Percentiles rank a stretch among this genome's conserved stretches.
These are phyloP conservation scores for Penicillium sumatraense DNA, from an alignment of 2,329 filamentous ascomycete genomes.

Conservation along the genomic window DNA sequence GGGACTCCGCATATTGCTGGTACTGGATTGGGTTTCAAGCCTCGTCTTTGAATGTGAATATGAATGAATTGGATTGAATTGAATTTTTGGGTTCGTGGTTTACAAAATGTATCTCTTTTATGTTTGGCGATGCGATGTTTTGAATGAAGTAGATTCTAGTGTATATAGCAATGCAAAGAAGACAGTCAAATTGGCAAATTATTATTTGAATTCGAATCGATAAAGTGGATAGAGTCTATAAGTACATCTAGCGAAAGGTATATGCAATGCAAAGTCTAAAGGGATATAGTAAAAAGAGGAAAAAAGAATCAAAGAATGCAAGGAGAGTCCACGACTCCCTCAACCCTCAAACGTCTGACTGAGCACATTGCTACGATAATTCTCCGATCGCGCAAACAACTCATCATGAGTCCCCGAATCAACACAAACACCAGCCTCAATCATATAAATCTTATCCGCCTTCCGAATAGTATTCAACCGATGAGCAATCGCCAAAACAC, in stretches of 20 bases:
- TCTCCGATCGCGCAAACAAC: constrained; percentile 53
- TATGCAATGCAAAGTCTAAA: constrained; percentile 1
- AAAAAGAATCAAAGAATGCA: neutral
- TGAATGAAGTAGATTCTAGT: neutral
- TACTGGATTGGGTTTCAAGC: constrained; percentile 19
- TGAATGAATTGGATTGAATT: neutral
- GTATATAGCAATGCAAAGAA: neutral
- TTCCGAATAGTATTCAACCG: constrained; percentile 61
- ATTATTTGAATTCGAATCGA: neutral
- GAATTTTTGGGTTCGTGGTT: neutral
- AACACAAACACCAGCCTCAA: constrained; percentile 68
- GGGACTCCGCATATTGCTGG: constrained; percentile 18
- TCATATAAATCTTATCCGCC: constrained; percentile 77
- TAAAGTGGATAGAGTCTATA: neutral
- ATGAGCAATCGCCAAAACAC: constrained; percentile 48
- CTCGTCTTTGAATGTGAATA: constrained; percentile 8
- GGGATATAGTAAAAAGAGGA: neutral
- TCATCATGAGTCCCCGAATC: constrained; percentile 68
- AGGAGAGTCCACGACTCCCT: neutral
- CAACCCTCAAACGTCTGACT: constrained; percentile 43
- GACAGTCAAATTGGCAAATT: no score
- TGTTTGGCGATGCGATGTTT: no score
- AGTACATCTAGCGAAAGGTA: neutral
- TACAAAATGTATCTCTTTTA: neutral
- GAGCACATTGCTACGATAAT: constrained; percentile 46